Evolutionary conservation across 2,329 filamentous ascomycete genomes (phyloP).

Genomic region (Madurella fahalii): DNA sequence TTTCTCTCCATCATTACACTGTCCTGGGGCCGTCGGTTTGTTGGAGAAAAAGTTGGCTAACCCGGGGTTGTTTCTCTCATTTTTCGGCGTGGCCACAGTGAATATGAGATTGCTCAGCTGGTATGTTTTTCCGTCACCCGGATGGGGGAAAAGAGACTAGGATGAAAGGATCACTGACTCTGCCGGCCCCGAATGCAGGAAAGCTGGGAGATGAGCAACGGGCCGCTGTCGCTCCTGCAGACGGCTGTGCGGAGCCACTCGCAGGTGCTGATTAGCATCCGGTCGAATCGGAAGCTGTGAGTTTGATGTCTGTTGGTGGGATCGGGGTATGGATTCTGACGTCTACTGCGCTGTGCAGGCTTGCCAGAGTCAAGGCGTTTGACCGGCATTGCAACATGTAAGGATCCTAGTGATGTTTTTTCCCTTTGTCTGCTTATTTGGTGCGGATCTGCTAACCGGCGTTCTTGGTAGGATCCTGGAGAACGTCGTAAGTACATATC

Average conservation of each 20-base stretch:
- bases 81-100: slow-evolving; percentile 46
- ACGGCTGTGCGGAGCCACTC: slow-evolving; percentile 92
- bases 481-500: slow-evolving; percentile 28
- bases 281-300: slow-evolving; percentile 90
- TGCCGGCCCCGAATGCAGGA: slow-evolving; percentile 6
- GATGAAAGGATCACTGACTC: slow-evolving; percentile 38
- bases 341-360: slow-evolving; percentile 28
- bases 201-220: slow-evolving; percentile 48
- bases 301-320: not conserved
- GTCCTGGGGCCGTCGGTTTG: too few relatives aligned
- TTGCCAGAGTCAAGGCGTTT: slow-evolving; percentile 96
- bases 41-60: slow-evolving; percentile 1
- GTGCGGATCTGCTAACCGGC: slow-evolving; percentile 6
- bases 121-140: slow-evolving; percentile 34
- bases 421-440: not conserved
- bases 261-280: slow-evolving; percentile 94
- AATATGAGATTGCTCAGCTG: slow-evolving; percentile 80
- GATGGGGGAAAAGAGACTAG: slow-evolving; percentile 43
- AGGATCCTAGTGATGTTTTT: not conserved
- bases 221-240: slow-evolving; percentile 88
- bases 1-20: not conserved
- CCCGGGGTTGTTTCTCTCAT: not conserved
- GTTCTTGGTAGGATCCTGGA: slow-evolving; percentile 27
- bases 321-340: not conserved
- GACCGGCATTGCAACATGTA: slow-evolving; percentile 97